These are phyloP conservation scores for Prinsepia uniflora DNA, from an alignment of 306 rosid species.

Conservation along the genomic window DNA sequence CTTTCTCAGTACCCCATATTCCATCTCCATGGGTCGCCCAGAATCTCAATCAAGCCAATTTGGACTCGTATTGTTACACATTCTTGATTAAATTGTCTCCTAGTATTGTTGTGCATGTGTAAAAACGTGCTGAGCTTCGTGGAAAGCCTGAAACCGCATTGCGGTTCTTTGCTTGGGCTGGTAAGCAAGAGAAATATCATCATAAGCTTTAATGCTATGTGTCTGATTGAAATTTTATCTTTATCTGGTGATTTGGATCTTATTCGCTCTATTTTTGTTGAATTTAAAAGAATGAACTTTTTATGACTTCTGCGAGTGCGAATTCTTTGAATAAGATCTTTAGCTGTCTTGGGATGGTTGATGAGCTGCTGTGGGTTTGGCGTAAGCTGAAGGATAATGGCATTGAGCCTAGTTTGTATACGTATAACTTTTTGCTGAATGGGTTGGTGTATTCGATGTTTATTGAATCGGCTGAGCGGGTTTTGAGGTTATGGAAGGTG, in stretches of 20 bases:
- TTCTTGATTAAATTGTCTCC: conserved; percentile 70
- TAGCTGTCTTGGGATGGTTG: conserved; percentile 59
- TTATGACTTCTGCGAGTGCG: conserved; percentile 47
- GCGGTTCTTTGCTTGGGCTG: conserved; percentile 74
- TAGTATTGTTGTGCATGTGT: conserved; percentile 51
- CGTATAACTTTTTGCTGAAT: conserved; percentile 59
- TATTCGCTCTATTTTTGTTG: conserved; percentile 24
- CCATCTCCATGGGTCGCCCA: conserved; percentile 72
- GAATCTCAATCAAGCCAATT: conserved; percentile 57
- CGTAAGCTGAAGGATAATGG: conserved; percentile 65
- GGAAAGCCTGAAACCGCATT: conserved; percentile 35
- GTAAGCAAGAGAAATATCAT: conserved; percentile 42
- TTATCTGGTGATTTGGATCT: conserved; percentile 29
- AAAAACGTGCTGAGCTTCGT: conserved; percentile 41
- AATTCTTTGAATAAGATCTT: conserved; percentile 58
- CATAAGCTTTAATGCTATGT: conserved; percentile 68
- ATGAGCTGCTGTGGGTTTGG: conserved; percentile 80
- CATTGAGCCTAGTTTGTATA: conserved; percentile 52
- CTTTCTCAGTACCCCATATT: conserved; percentile 13
- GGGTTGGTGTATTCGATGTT: conserved; percentile 61
- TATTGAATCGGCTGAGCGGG: conserved; percentile 65
- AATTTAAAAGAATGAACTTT: conserved; percentile 37
- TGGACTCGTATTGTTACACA: conserved; percentile 45
- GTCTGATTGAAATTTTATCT: conserved; percentile 48
- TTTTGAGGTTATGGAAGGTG: conserved; percentile 60